Evolutionary conservation across 371 early-diverging fungal genomes (phyloP), one percentile per base, ranked within the genome.

Genomic region (Syncephalastrum sp.): DNA sequence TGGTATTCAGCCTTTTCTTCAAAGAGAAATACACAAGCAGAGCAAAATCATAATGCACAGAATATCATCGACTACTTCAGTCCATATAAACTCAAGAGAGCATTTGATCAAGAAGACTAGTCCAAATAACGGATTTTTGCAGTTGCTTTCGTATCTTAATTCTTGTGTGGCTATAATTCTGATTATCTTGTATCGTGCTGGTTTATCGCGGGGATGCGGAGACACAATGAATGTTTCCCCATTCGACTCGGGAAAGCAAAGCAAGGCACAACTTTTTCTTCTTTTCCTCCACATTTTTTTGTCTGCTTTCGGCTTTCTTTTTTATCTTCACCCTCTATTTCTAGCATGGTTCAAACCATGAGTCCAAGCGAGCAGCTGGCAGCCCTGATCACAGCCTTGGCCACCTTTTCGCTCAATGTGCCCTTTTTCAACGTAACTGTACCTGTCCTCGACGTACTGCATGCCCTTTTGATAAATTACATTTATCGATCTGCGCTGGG

Each of bases 391-490:
- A 33, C 38, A 33, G 38, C 38, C 1, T 41, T 56, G 23, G 42
- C 64, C 5, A 50, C 61, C 16, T 38, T 68, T 4, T 65, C 53
- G 8, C 4, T 74, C 2, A 53, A 65, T 27, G 43, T 68, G 15
- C 74, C 71, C 15, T 50, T 65, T 27, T 53, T 61, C 12, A 57
- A 62, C 38, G 52, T 50, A 21, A 57, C 54, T 23, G 19, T 78
- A 13, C 71, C 79, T 38, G 57, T 81, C 45, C 67, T 83, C 52
- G 72, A 76, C n/a, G 72, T 76, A 3, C 43, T 83, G 25, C 79
- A 80, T 60, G 83, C 82, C 13, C 68, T 83, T 47, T 67, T 78
- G 48, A 71, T 83, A 54, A 62, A 77, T 5, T 79, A 80, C 59
- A 72, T 70, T 14, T 83, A 83, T 57, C 77, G 84, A 10, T 68